Percentiles rank a stretch among this genome's conserved stretches.
Evolutionary conservation across 306 rosid genomes (phyloP).

Genomic region (Begonia fuchsioides): DNA sequence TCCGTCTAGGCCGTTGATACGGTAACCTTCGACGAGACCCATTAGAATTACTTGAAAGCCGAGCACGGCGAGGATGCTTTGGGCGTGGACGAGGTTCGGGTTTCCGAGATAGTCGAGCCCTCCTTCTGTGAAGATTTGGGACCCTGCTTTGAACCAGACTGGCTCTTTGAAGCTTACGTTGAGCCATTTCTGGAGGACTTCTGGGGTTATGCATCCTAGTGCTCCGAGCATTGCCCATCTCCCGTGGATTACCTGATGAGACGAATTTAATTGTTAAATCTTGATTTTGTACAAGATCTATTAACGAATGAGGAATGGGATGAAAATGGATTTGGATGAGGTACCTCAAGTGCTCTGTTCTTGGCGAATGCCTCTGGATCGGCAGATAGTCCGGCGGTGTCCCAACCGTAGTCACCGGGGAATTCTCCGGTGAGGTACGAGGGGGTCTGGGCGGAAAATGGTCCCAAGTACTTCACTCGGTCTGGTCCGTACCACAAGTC

Average conservation of each 20-base stretch:
- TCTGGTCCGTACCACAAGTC: constrained; percentile 86
- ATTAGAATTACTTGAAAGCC: constrained; percentile 71
- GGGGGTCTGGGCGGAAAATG: constrained; percentile 82
- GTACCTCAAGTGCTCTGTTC: constrained; percentile 90
- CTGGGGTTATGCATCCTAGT: constrained; percentile 86
- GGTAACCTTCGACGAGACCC: constrained; percentile 85
- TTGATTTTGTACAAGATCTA: too few relatives aligned
- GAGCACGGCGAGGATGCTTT: constrained; percentile 72
- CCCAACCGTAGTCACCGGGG: constrained; percentile 88
- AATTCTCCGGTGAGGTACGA: constrained; percentile 73
- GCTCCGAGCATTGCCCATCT: constrained; percentile 99
- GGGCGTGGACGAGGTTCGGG: constrained; percentile 88
- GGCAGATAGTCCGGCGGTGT: constrained; percentile 79
- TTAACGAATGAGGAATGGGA: too few relatives aligned
- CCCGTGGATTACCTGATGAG: constrained; percentile 62
- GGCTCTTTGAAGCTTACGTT: constrained; percentile 80
- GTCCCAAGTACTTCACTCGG: constrained; percentile 80
- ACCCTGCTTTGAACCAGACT: constrained; percentile 90
- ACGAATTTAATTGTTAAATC: background rate
- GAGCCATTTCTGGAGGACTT: constrained; percentile 54
- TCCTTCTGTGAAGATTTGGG: constrained; percentile 84
- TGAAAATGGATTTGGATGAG: too few relatives aligned
- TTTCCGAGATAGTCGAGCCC: constrained; percentile 82
- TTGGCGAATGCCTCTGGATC: constrained; percentile 88
- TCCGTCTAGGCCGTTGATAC: constrained; percentile 80